Evolutionary conservation across 331 rosid genomes (phyloP), one percentile per base, ranked within the genome.

Genomic region (Rosa hybrid): DNA sequence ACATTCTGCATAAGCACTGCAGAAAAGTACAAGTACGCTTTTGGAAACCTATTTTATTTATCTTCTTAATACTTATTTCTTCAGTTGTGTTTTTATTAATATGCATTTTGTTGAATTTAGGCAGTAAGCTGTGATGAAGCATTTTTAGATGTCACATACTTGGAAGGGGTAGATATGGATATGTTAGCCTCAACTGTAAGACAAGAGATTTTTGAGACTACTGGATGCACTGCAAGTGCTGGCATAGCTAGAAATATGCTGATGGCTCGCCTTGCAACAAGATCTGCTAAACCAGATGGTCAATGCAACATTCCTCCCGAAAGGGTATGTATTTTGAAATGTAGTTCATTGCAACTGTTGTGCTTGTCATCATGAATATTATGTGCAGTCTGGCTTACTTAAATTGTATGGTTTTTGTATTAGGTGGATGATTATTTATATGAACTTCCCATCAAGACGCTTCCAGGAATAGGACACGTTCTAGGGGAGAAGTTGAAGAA

Each of bases 81-180:
- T 75, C 10, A 49, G 49, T 80, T 81, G 23, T 81, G 44, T 63
- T 64, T 41, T 82, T 67, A 59, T 78, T 75, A 71, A 70, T 23
- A 45, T 53, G 54, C 72, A 67, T 73, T 17, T 76, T 72, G 80
- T 80, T 73, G 80, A 78, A 77, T 88, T 74, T 78, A 95, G 98
- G 99, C 99, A 38, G 96, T 95, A 64, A 95, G 99, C 91, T 94
- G 98, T 59, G 99, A 93, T 75, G 99, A 95, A 87, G 99, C 99
- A 76, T 92, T 87, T 90, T 83, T 95, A 79, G 98, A 92, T 68
- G 87, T 89, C 85, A 87, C 92, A 59, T 87, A 83, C 77, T 82
- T 68, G 46, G 90, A 86, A 72, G 88, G 86, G 79, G 86, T 76
- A 74, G 96, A 89, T 87, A 97, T 92, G 20, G 88, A 88, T 75